Evolutionary conservation across 2,329 filamentous ascomycete species (phyloP).

Genomic region (Colletotrichum camelliae): DNA sequence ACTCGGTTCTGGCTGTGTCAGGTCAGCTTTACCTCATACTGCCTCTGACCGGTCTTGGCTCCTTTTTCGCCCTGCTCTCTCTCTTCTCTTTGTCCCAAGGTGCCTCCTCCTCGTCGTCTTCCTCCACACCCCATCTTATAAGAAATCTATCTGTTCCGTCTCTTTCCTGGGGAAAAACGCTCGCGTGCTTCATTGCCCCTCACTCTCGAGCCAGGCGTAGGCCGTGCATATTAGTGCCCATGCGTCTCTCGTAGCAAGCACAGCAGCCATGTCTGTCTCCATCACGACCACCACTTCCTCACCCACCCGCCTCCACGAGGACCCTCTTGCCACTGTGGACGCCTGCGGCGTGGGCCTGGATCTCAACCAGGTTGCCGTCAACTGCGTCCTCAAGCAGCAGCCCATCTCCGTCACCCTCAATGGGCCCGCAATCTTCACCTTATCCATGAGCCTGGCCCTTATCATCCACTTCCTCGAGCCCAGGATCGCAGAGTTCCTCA

Average conservation of each 20-base stretch:
- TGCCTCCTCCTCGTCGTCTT: background rate
- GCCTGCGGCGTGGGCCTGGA: conserved; percentile 25
- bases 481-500: conserved; percentile 52
- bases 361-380: conserved; percentile 42
- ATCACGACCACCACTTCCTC: conserved; percentile 12
- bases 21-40: conserved; percentile 12
- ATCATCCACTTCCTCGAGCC: conserved; percentile 58
- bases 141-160: background rate
- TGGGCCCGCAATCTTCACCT: conserved; percentile 50
- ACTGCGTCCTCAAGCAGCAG: conserved; percentile 46
- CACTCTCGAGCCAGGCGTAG: background rate
- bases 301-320: conserved; percentile 6
- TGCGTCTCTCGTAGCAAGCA: conserved; percentile 2
- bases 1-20: conserved; percentile 9
- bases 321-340: background rate
- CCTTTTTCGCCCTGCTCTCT: background rate
- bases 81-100: background rate
- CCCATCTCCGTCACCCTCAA: conserved; percentile 60
- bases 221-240: conserved; percentile 24
- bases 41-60: background rate
- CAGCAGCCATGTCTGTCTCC: conserved; percentile 20
- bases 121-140: background rate
- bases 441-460: conserved; percentile 51
- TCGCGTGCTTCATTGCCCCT: background rate
- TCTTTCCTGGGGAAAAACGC: background rate